A percentile compares a stretch with the other conserved stretches of the same genome.
Evolutionary conservation across 495 filamentous ascomycete species (phyloP).

Genomic region (Entonaema liquescens): DNA sequence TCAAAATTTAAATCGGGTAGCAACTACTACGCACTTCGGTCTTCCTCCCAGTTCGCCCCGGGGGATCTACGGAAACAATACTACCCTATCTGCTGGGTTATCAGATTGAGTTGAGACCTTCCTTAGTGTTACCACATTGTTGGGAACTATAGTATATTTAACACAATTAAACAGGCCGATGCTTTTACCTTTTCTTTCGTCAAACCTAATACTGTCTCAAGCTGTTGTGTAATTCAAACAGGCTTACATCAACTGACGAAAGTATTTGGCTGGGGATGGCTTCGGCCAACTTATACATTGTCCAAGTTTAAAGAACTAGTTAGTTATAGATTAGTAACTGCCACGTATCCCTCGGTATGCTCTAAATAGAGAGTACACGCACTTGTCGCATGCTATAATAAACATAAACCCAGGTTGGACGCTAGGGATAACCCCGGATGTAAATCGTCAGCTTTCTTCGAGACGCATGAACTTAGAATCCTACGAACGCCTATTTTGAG

Average conservation of each 20-base stretch:
- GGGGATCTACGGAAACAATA: constrained; percentile 8
- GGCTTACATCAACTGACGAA: neutral
- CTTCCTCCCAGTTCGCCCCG: constrained; percentile 3
- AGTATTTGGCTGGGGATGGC: neutral
- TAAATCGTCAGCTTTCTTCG: neutral
- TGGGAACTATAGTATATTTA: neutral
- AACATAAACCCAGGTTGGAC: neutral
- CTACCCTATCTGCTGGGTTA: neutral
- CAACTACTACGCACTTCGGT: constrained; percentile 8
- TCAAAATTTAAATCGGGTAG: constrained; percentile 14
- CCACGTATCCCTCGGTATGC: neutral
- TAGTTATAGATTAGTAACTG: neutral
- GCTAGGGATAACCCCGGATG: neutral
- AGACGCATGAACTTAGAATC: neutral
- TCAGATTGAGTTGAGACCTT: neutral
- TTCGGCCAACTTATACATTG: neutral
- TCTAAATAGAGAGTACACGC: neutral
- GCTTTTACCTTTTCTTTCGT: too few species aligned
- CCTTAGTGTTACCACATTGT: neutral
- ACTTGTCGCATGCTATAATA: neutral
- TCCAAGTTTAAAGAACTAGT: neutral
- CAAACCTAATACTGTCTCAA: too few species aligned
- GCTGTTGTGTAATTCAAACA: too few species aligned
- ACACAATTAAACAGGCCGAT: too few species aligned
- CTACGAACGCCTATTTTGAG: neutral